Evolutionary conservation across 176 grass and related monocot genomes (phyloP).

Genomic region (Juncus effusus): DNA sequence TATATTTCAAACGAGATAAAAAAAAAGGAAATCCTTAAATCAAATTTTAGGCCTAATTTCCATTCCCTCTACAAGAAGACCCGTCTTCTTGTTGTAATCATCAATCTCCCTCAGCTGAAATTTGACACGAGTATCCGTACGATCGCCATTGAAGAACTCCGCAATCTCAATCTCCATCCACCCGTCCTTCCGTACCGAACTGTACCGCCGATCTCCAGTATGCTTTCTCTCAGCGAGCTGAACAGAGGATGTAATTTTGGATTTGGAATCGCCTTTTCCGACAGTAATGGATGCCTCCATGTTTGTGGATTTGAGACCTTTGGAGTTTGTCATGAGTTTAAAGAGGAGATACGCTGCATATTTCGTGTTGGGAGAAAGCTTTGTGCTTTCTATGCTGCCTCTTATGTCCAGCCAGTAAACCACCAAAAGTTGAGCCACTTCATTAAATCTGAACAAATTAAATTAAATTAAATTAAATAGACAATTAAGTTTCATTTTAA

Average conservation of each 20-base stretch:
- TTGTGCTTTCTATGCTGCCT: constrained; percentile 21
- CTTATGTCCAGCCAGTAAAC: constrained; percentile 45
- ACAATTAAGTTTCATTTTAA: neutral
- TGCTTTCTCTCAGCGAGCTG: neutral
- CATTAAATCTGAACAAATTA: constrained; percentile 23
- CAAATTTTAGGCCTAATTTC: constrained; percentile 38
- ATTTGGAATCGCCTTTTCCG: neutral
- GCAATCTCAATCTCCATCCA: constrained; percentile 48
- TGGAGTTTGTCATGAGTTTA: neutral
- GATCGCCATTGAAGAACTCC: constrained; percentile 27
- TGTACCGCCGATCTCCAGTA: neutral
- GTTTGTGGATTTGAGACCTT: constrained; percentile 6
- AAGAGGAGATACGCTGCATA: constrained; percentile 40
- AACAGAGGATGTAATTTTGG: neutral
- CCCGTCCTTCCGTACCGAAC: constrained; percentile 16
- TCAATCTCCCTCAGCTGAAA: constrained; percentile 23
- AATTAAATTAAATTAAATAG: neutral
- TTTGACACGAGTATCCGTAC: constrained; percentile 10
- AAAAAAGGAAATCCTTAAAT: neutral
- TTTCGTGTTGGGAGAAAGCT: constrained; percentile 19
- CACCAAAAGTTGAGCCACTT: constrained; percentile 20
- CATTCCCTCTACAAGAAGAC: constrained; percentile 37
- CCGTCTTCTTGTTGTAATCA: constrained; percentile 12
- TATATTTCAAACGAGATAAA: too few relatives aligned
- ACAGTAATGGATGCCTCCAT: constrained; percentile 21